phyloP scores from a whole-genome alignment of 257 asterid species.

The Oldenlandia corymbosa region DNA sequence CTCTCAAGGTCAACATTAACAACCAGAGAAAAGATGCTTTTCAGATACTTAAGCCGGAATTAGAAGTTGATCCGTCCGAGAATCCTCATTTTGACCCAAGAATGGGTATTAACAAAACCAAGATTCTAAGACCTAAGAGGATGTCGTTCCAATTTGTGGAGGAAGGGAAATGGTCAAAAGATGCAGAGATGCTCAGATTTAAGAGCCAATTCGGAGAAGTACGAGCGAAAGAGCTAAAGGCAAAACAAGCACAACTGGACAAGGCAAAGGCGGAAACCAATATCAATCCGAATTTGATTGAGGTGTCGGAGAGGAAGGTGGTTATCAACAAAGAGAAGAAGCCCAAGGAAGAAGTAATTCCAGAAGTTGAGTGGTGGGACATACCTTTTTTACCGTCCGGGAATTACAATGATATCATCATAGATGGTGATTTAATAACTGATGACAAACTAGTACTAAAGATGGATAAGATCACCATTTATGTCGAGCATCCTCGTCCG shows the following conservation, averaged over 20 bases:
- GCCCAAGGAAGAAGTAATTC: conserved; percentile 73
- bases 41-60: conserved; percentile 92
- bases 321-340: conserved; percentile 68
- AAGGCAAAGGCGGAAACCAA: conserved; percentile 86
- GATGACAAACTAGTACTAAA: conserved; percentile 50
- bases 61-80: conserved; percentile 81
- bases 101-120: conserved; percentile 80
- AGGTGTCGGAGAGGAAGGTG: conserved; percentile 86
- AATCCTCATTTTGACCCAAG: conserved; percentile 85
- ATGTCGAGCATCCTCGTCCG: conserved; percentile 85
- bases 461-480: conserved; percentile 71
- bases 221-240: conserved; percentile 81
- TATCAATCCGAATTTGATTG: conserved; percentile 90
- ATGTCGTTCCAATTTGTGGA: conserved; percentile 84
- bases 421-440: conserved; percentile 32
- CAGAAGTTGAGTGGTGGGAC: conserved; percentile 99
- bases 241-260: conserved; percentile 88
- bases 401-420: conserved; percentile 43
- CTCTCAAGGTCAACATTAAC: conserved; percentile 97
- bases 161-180: conserved; percentile 98
- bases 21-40: conserved; percentile 94
- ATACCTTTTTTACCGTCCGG: conserved; percentile 58
- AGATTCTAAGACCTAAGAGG: conserved; percentile 86
- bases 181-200: conserved; percentile 72
- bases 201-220: conserved; percentile 97